Evolutionary conservation across 805 yeast species (phyloP), one percentile per base, ranked within the genome.

Genomic region (Wickerhamia fluorescens): DNA sequence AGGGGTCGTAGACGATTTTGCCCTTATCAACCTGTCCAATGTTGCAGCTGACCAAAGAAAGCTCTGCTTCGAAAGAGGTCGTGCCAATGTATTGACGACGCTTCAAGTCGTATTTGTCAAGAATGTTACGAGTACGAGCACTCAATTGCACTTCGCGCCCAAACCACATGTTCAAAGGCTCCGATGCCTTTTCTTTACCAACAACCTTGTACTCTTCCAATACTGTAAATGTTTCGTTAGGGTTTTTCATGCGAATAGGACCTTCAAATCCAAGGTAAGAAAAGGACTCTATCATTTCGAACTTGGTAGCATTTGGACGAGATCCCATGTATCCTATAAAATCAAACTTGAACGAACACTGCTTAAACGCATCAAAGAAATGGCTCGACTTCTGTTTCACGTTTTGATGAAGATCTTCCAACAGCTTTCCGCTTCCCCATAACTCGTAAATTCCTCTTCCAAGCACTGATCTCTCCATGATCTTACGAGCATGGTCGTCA

Each of bases 1-100:
- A 92, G 14, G 98, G 98, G 55, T 92, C 98, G 49, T 85, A 89
- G 48, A 82, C 73, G 3, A 87, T 47, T 30, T 76, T 71, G 0
- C 79, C 81, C 0, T 68, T 63, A 20, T 53, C 64, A 9, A 80
- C 85, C 38, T 82, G 87, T 0, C 83, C 95, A 29, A 92, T 68
- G 46, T 89, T 92, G 45, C 95, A 83, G 17, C 94, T 80, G 10
- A 88, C 80, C 26, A 92, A 57, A 0, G 96, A 76, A 35, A 92
- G 60, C 49, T 92, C 97, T 2, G 96, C 94, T 43, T 92, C 98
- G 56, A 92, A 92, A 11, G 96, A 85, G 0, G 98, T 92, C 5
- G 98, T 92, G 3, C 98, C 98, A 33, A 85, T 88, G 47, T 82
- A 87, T 30, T 77, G 79, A 46, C 98, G 68, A 43, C 78, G 75